A percentile compares a stretch with the other conserved stretches of the same genome.
Conservation (phyloP, 2,329 filamentous ascomycete species). For the Trichoderma sp. region DNA sequence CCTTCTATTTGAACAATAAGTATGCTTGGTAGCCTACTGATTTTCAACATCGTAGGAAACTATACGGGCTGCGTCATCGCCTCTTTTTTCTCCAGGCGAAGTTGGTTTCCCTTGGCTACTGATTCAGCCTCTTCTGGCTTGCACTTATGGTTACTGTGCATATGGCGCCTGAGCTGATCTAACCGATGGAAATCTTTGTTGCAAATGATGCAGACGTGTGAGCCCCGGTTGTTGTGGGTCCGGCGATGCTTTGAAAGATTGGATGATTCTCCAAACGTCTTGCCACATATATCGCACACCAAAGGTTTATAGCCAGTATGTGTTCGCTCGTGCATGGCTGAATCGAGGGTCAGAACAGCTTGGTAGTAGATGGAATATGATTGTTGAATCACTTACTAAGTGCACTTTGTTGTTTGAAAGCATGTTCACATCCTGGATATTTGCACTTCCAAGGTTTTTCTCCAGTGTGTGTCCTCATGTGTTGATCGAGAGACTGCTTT, state of each 20-base stretch:
- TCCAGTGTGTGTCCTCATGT: constrained; percentile 68
- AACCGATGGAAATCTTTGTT: constrained; percentile 61
- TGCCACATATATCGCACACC: constrained; percentile 60
- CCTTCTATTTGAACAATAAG: too few species aligned
- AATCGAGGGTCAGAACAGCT: constrained; percentile 29
- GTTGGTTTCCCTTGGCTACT: not conserved
- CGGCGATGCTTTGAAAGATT: constrained; percentile 69
- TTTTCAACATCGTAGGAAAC: not conserved
- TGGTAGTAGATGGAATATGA: not conserved
- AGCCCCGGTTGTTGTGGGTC: constrained; percentile 59
- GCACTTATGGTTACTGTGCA: constrained; percentile 26
- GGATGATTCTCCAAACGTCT: constrained; percentile 66
- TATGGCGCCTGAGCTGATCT: constrained; percentile 64
- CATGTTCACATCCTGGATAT: constrained; percentile 54
- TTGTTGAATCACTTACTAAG: constrained; percentile 54
- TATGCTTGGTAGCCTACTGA: not conserved
- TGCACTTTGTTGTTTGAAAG: constrained; percentile 69
- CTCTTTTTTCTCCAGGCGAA: not conserved
- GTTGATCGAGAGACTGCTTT: constrained; percentile 69
- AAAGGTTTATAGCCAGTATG: constrained; percentile 69
- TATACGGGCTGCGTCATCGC: not conserved
- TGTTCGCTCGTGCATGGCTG: constrained; percentile 68
- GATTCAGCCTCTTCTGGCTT: constrained; percentile 25
- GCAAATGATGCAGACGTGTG: constrained; percentile 58
- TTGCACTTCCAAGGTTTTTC: constrained; percentile 65